phyloP scores from a whole-genome alignment of 148 eudicot species.

The Drosera capensis region DNA sequence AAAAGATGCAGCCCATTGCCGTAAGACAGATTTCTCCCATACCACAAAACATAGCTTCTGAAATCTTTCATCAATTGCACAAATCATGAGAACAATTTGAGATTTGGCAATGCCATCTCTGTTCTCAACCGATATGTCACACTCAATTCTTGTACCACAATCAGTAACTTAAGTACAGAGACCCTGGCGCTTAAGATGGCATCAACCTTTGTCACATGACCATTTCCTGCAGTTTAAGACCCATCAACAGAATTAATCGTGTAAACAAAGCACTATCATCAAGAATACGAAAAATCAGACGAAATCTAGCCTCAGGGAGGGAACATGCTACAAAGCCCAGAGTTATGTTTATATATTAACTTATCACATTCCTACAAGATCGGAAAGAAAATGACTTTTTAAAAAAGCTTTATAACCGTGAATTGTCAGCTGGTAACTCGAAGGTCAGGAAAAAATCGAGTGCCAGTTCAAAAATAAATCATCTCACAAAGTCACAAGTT shows the following conservation, averaged over 20 bases:
- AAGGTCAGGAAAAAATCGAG: no score
- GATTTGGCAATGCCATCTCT: conserved; percentile 76
- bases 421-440: no score
- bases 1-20: no score
- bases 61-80: conserved; percentile 72
- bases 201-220: conserved; percentile 43
- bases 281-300: neutral
- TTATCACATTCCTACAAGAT: no score
- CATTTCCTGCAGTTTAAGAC: conserved; percentile 26
- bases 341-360: no score
- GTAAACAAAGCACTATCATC: neutral
- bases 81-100: conserved; percentile 39
- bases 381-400: no score
- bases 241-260: conserved; percentile 6
- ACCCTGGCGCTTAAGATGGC: conserved; percentile 61
- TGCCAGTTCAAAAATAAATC: no score
- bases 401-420: no score
- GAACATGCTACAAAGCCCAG: no score
- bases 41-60: conserved; percentile 79
- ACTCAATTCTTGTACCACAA: conserved; percentile 68
- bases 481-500: no score
- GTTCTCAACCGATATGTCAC: conserved; percentile 90
- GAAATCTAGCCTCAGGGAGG: no score
- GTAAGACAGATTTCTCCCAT: conserved; percentile 9
- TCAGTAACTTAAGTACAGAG: conserved; percentile 79